These are phyloP conservation scores for Picochlorum sp. DNA, from an alignment of 139 green algal species.

Conservation along the genomic window DNA sequence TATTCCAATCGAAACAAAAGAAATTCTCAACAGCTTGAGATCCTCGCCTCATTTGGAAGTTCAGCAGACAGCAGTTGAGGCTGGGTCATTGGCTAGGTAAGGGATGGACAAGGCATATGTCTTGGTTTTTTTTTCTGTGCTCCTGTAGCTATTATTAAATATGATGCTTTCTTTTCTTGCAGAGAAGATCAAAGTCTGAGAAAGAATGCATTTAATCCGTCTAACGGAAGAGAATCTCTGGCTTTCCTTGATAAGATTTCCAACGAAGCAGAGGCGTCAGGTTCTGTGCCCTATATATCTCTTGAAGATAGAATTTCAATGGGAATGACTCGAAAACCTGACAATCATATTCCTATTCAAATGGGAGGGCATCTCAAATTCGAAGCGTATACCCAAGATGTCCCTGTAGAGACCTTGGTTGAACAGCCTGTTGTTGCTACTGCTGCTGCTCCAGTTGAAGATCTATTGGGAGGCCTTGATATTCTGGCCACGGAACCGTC, in stretches of 20 bases:
- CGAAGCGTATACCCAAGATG: conserved; percentile 6
- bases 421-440: background rate
- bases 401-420: background rate
- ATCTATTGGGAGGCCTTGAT: background rate
- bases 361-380: conserved; percentile 15
- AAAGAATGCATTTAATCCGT: too few species aligned
- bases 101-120: too few species aligned
- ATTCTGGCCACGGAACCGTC: background rate
- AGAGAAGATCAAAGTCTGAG: too few species aligned
- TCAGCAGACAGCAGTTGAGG: conserved; percentile 81
- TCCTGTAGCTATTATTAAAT: conserved; percentile 21
- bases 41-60: conserved; percentile 48
- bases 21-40: conserved; percentile 25
- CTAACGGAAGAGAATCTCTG: conserved; percentile 5
- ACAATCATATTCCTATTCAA: too few species aligned
- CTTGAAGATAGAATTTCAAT: conserved; percentile 30
- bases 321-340: conserved; percentile 12
- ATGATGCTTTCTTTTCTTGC: too few species aligned
- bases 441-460: background rate
- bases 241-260: conserved; percentile 52
- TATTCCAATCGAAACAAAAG: conserved; percentile 25
- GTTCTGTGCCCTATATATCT: conserved; percentile 50
- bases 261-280: conserved; percentile 12
- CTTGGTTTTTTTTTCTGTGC: too few species aligned
- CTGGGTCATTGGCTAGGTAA: too few species aligned